Percentiles rank a stretch among this genome's conserved stretches.
These are phyloP conservation scores for Quercus mongolica DNA, from an alignment of 306 rosid genomes.

Conservation along the genomic window DNA sequence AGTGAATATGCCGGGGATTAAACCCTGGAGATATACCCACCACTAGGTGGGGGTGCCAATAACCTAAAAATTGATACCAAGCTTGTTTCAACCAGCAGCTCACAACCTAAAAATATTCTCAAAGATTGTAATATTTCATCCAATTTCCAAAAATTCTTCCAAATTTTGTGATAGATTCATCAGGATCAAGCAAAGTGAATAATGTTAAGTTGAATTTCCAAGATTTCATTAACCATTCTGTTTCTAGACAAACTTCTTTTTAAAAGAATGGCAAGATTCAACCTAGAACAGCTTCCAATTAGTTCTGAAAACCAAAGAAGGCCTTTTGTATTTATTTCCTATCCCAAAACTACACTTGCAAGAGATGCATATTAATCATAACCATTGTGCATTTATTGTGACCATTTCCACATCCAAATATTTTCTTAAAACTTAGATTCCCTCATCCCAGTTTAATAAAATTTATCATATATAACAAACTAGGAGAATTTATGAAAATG, in stretches of 20 bases:
- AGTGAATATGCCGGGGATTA: too few relatives aligned
- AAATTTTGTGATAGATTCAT: too few relatives aligned
- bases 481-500: constrained; percentile 17
- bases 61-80: neutral
- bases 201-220: neutral
- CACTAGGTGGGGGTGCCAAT: too few relatives aligned
- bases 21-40: too few relatives aligned
- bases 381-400: neutral
- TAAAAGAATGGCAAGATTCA: neutral
- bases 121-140: neutral
- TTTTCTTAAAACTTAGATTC: constrained; percentile 13
- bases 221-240: neutral
- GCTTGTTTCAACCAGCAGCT: neutral
- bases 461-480: constrained; percentile 7
- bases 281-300: neutral
- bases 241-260: neutral
- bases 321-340: neutral
- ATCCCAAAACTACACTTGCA: neutral
- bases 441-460: constrained; percentile 9
- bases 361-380: neutral
- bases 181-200: neutral
- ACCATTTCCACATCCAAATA: neutral
- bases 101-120: neutral
- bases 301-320: neutral
- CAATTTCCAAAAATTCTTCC: neutral